Conservation (phyloP, 2,329 filamentous ascomycete species). For the Apiospora rasikravindrae region DNA sequence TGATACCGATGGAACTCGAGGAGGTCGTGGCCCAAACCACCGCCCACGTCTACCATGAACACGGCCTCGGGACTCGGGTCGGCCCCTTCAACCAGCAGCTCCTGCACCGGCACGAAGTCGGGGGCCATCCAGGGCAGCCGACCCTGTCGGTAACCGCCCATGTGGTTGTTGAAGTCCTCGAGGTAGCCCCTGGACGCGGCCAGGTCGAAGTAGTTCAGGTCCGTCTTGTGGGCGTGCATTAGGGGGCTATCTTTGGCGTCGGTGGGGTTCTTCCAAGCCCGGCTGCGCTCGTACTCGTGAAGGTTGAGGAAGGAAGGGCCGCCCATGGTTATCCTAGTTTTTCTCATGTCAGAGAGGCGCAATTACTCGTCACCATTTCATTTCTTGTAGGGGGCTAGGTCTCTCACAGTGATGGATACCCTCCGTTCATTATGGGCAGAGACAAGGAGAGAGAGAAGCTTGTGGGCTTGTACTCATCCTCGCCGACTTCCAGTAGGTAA, state of each 20-base stretch:
- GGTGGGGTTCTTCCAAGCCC: background rate
- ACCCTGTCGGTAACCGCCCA: constrained; percentile 40
- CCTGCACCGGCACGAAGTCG: constrained; percentile 38
- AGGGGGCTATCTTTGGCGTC: constrained; percentile 24
- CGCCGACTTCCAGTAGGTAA: constrained; percentile 26
- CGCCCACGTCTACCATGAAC: constrained; percentile 50
- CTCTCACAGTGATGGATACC: constrained; percentile 6
- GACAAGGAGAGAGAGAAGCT: constrained; percentile 23
- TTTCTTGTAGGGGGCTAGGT: background rate
- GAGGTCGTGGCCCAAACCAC: constrained; percentile 47
- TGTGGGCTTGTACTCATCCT: constrained; percentile 26
- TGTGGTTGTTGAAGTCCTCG: constrained; percentile 44
- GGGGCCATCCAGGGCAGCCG: constrained; percentile 37
- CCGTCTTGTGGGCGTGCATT: constrained; percentile 40
- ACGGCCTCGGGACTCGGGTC: constrained; percentile 23
- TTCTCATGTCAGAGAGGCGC: background rate
- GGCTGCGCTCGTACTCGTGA: background rate
- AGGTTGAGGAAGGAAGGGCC: background rate
- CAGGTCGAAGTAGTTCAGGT: constrained; percentile 42
- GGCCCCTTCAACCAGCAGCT: constrained; percentile 36
- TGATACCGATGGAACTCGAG: constrained; percentile 43
- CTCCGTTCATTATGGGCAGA: background rate
- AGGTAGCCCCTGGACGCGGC: constrained; percentile 37
- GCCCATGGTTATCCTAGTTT: background rate
- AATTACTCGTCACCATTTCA: no score